phyloP scores from a whole-genome alignment of 1,139 yeast genomes.

The Taiozyma sp. region DNA sequence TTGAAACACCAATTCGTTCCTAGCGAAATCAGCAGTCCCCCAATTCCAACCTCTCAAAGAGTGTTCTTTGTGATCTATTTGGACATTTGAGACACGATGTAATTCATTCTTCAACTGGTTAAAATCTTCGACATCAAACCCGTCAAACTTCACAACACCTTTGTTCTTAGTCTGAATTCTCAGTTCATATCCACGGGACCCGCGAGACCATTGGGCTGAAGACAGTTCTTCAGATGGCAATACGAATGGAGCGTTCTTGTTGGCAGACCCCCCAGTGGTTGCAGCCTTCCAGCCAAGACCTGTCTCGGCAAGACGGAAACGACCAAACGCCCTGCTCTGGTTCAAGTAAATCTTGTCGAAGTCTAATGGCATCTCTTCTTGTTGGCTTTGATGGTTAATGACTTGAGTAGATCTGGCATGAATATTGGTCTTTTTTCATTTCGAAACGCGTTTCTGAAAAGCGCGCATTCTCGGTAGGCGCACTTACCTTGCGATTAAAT shows the following conservation, averaged over 20 bases:
- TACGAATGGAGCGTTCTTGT: conserved; percentile 69
- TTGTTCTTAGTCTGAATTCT: conserved; percentile 84
- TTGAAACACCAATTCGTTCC: conserved; percentile 84
- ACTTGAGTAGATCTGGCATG: neutral
- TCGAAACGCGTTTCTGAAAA: neutral
- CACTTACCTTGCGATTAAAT: neutral
- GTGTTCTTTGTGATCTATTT: conserved; percentile 82
- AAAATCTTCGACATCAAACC: conserved; percentile 82
- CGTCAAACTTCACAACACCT: conserved; percentile 87
- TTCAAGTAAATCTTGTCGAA: conserved; percentile 87
- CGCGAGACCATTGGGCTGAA: conserved; percentile 87
- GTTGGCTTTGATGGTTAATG: neutral
- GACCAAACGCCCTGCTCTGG: conserved; percentile 79
- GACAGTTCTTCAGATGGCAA: conserved; percentile 82
- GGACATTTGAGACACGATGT: conserved; percentile 68
- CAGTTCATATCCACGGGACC: conserved; percentile 86
- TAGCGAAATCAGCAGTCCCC: conserved; percentile 92
- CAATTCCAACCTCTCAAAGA: conserved; percentile 98
- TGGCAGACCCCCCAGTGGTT: conserved; percentile 50
- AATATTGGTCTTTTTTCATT: neutral
- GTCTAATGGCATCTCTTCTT: conserved; percentile 31
- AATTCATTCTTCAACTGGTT: conserved; percentile 78
- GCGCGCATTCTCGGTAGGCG: neutral
- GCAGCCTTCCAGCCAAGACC: conserved; percentile 97
- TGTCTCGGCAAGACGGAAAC: conserved; percentile 89